phyloP scores from a whole-genome alignment of 1,139 yeast species.

The Candida anutae region DNA sequence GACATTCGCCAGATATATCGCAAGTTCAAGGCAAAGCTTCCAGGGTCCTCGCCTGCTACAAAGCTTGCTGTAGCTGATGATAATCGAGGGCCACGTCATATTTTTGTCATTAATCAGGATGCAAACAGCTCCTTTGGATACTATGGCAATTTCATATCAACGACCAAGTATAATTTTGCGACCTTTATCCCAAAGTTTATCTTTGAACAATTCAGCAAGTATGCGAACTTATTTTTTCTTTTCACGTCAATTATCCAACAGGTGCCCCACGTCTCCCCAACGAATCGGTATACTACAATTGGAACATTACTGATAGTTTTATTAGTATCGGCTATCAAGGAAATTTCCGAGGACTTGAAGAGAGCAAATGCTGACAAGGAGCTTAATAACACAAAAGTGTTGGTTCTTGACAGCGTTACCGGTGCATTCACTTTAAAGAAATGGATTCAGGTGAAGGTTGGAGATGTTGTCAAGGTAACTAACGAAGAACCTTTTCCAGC shows the following conservation, averaged over 20 bases:
- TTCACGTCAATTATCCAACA: constrained; percentile 94
- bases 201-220: constrained; percentile 94
- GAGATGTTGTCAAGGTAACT: constrained; percentile 78
- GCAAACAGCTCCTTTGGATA: constrained; percentile 52
- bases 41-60: constrained; percentile 5
- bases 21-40: constrained; percentile 32
- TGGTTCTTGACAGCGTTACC: constrained; percentile 52
- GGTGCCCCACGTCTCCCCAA: constrained; percentile 94
- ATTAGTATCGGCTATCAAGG: constrained; percentile 86
- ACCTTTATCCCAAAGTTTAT: constrained; percentile 92
- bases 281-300: constrained; percentile 91
- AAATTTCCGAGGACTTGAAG: constrained; percentile 82
- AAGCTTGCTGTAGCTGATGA: constrained; percentile 5
- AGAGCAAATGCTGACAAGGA: constrained; percentile 87
- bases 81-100: constrained; percentile 50
- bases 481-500: constrained; percentile 96
- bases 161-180: constrained; percentile 93
- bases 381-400: constrained; percentile 69
- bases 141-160: constrained; percentile 81
- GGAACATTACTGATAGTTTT: constrained; percentile 83
- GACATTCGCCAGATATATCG: constrained; percentile 52
- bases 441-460: constrained; percentile 89
- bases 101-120: constrained; percentile 55
- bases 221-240: constrained; percentile 89
- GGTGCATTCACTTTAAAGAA: constrained; percentile 59